phyloP scores from a whole-genome alignment of 129 eudicot genomes.

The Pseudognaphalium luteoalbum region DNA sequence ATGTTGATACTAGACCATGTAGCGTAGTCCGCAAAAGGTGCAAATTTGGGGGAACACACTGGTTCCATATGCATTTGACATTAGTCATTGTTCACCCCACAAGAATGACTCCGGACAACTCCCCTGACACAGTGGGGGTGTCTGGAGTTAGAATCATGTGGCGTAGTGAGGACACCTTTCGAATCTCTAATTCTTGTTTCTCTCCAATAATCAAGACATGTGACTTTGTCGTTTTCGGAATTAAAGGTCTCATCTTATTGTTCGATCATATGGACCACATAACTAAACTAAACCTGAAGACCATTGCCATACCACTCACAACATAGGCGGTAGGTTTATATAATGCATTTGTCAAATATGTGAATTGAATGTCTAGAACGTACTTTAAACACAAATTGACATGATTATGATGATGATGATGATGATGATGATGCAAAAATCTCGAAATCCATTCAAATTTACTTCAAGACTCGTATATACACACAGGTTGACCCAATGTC shows the following conservation, averaged over 20 bases:
- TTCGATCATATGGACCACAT: background rate
- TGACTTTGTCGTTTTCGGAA: conserved; percentile 1
- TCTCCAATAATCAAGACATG: conserved; percentile 11
- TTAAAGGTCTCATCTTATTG: background rate
- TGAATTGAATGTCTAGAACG: background rate
- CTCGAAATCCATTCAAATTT: too few relatives aligned
- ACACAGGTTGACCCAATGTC: too few relatives aligned
- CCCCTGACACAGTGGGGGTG: too few relatives aligned
- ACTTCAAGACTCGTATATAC: too few relatives aligned
- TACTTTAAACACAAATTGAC: background rate
- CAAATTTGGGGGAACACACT: too few relatives aligned
- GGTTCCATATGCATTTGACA: too few relatives aligned
- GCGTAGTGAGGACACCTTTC: background rate
- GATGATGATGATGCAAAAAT: too few relatives aligned
- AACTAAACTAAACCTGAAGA: background rate
- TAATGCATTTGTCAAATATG: background rate
- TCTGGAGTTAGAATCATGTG: too few relatives aligned
- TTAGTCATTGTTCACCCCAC: too few relatives aligned
- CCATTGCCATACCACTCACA: background rate
- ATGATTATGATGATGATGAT: background rate
- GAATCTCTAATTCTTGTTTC: conserved; percentile 12
- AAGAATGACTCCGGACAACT: too few relatives aligned
- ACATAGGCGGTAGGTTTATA: background rate
- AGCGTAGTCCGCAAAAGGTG: too few relatives aligned
- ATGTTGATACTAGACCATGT: background rate